Conservation (phyloP, 805 yeast species). For the Pichia exigua region DNA sequence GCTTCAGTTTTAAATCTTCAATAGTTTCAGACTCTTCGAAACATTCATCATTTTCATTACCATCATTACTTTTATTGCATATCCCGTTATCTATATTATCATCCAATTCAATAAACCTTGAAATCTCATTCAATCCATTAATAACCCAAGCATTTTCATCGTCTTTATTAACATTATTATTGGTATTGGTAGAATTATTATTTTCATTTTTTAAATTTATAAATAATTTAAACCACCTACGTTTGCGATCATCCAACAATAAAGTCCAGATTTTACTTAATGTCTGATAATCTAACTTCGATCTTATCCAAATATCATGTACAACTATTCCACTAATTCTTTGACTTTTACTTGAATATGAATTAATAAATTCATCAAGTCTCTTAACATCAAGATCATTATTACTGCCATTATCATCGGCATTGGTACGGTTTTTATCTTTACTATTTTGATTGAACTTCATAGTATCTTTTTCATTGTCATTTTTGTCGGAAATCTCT, state of each 20-base stretch:
- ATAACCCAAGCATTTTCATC: not conserved
- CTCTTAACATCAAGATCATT: not conserved
- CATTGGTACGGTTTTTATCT: not conserved
- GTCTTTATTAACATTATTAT: not conserved
- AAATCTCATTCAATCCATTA: not conserved
- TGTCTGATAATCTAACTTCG: slow-evolving; percentile 58
- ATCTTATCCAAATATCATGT: slow-evolving; percentile 71
- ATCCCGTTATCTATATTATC: not conserved
- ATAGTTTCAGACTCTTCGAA: not conserved
- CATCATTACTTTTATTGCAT: not conserved
- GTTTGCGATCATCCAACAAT: slow-evolving; percentile 45
- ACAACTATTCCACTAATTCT: slow-evolving; percentile 57
- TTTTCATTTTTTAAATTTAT: not conserved
- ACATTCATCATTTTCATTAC: not conserved
- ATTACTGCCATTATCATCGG: not conserved
- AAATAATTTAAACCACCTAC: slow-evolving; percentile 31
- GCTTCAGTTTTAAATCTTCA: not conserved
- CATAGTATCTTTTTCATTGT: not conserved
- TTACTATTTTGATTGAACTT: not conserved
- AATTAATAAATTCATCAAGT: slow-evolving; percentile 6
- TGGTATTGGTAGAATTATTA: not conserved
- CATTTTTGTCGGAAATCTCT: not conserved
- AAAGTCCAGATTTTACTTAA: slow-evolving; percentile 66
- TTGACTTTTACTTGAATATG: slow-evolving; percentile 7
- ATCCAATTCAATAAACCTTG: not conserved